Conservation (phyloP, 2,329 filamentous ascomycete species). For the Stagonosporopsis vannaccii region DNA sequence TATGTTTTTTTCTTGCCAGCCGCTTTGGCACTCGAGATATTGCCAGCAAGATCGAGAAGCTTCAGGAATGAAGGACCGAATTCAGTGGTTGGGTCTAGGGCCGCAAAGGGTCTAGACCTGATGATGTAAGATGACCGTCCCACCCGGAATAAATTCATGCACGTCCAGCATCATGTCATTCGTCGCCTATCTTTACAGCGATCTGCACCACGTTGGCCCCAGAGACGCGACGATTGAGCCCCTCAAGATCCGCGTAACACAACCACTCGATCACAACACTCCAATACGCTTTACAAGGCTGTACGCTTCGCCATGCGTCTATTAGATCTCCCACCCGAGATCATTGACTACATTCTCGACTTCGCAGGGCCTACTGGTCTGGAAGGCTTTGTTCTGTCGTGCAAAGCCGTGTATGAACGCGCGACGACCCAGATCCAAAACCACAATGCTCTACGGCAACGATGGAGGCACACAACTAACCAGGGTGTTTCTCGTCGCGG, state of each 20-base stretch:
- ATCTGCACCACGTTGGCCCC: slow-evolving; percentile 2
- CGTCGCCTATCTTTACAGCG: not conserved
- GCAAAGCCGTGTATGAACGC: slow-evolving; percentile 37
- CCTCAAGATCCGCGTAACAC: not conserved
- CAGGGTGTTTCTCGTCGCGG: slow-evolving; percentile 18
- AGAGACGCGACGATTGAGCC: not conserved
- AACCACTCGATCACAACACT: not conserved
- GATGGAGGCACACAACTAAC: slow-evolving; percentile 36
- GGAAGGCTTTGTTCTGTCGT: slow-evolving; percentile 41
- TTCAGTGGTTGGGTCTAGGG: not conserved
- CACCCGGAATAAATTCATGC: not conserved
- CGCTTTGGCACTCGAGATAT: not conserved
- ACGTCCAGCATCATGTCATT: slow-evolving; percentile 2
- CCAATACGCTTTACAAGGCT: not conserved
- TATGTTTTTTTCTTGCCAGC: no score
- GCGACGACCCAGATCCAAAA: slow-evolving; percentile 35
- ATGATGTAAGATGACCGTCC: not conserved
- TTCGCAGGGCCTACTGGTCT: slow-evolving; percentile 36
- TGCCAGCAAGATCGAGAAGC: not conserved
- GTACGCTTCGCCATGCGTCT: slow-evolving; percentile 32
- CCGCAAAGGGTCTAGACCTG: not conserved
- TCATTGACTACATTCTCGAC: slow-evolving; percentile 43
- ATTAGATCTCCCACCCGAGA: slow-evolving; percentile 42
- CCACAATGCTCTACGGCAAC: slow-evolving; percentile 37
- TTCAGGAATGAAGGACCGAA: not conserved